These are phyloP conservation scores for Prinsepia uniflora DNA, from an alignment of 306 rosid species.

Conservation along the genomic window DNA sequence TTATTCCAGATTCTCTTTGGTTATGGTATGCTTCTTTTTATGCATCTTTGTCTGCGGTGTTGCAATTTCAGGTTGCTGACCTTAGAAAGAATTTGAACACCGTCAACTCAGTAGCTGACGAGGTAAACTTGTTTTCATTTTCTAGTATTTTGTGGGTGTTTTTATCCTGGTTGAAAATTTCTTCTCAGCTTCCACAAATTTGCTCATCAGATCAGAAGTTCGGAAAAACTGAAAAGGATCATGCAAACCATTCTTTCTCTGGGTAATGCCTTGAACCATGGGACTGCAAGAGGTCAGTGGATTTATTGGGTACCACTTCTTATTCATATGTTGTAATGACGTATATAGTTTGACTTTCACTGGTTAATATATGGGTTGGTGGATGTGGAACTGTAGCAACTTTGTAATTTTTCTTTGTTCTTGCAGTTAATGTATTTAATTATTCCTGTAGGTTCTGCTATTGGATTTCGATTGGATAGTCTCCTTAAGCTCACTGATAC, in stretches of 20 bases:
- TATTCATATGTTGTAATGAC: constrained; percentile 15
- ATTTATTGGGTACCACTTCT: neutral
- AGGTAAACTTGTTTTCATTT: constrained; percentile 44
- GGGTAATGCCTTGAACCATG: constrained; percentile 96
- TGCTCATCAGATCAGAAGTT: constrained; percentile 77
- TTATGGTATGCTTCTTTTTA: constrained; percentile 20
- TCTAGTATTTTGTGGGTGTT: constrained; percentile 6
- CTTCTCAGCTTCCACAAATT: constrained; percentile 23
- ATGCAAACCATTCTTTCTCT: constrained; percentile 99
- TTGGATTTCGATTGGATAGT: constrained; percentile 97
- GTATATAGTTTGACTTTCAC: neutral
- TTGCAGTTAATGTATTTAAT: constrained; percentile 20
- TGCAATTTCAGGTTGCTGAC: constrained; percentile 63
- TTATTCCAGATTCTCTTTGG: constrained; percentile 19
- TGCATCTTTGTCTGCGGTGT: constrained; percentile 25
- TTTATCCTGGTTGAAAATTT: constrained; percentile 13
- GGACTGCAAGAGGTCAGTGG: constrained; percentile 96
- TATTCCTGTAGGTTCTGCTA: constrained; percentile 72
- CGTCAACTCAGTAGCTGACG: constrained; percentile 77
- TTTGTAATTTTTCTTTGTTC: constrained; percentile 17
- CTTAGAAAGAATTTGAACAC: constrained; percentile 69
- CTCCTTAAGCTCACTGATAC: constrained; percentile 94
- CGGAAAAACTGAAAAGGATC: constrained; percentile 91
- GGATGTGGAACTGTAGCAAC: neutral
- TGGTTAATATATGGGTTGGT: neutral